Evolutionary conservation across 163 green algal species (phyloP).

Genomic region (Scenedesmus sp.): DNA sequence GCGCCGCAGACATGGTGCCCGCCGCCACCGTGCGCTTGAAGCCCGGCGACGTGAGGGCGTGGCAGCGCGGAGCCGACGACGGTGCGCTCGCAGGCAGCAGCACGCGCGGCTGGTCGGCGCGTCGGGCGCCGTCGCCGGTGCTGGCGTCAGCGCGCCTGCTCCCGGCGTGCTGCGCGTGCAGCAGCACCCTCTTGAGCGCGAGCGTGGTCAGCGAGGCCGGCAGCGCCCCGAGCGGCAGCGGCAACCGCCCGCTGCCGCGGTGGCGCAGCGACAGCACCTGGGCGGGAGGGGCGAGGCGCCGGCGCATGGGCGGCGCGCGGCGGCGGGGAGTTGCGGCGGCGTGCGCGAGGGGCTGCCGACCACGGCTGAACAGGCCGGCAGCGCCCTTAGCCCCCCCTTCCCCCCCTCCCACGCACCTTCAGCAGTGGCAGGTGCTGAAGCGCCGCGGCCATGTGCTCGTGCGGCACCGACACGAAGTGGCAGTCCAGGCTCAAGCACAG

Average conservation of each 20-base stretch:
- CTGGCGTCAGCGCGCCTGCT: slow-evolving; percentile 1
- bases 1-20: too few relatives aligned
- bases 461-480: slow-evolving; percentile 22
- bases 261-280: slow-evolving; percentile 38
- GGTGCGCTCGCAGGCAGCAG: neutral
- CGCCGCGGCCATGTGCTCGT: slow-evolving; percentile 2
- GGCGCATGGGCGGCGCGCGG: neutral
- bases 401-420: slow-evolving; percentile 23
- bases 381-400: neutral
- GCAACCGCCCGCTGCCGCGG: slow-evolving; percentile 34
- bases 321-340: neutral
- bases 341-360: neutral
- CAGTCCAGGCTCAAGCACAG: slow-evolving; percentile 24
- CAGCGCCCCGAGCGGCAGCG: slow-evolving; percentile 1
- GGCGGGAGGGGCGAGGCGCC: too few relatives aligned
- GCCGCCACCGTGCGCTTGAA: too few relatives aligned
- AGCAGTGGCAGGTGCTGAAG: neutral
- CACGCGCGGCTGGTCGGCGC: neutral
- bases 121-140: neutral
- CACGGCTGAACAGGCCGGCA: neutral
- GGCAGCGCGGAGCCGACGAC: too few relatives aligned
- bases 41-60: too few relatives aligned
- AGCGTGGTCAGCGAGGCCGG: slow-evolving; percentile 12
- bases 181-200: slow-evolving; percentile 38
- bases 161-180: neutral